Evolutionary conservation across 2,329 filamentous ascomycete species (phyloP), one percentile per base, ranked within the genome.

Genomic region (Chlorencoelia australis): DNA sequence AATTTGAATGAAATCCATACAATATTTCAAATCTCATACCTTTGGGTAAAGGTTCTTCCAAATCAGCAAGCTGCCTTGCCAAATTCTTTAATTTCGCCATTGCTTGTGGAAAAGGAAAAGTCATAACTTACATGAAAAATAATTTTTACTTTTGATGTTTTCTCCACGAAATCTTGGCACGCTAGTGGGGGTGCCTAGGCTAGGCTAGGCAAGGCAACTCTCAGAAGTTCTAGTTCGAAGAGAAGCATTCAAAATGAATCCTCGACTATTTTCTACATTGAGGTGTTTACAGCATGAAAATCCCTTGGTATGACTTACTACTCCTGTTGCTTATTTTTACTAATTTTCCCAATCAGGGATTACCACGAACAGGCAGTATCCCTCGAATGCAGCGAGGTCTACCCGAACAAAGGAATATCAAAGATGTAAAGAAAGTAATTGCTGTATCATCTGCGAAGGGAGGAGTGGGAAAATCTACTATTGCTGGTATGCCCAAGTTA

Each of bases 391-490:
- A 85, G 62, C 76, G 84, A 35, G 84, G 85, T 16, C 70, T 94
- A 8, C 89, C 91, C 0, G 74, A 86, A 50, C 79, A 82, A 52
- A 75, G 85, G 46, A 78, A 75, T 49, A 94, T 98, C 49, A 72
- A 73, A 17, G 78, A 88, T 57, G 89, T 98, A 16, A 73, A 77
- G 47, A 94, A 94, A 57, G 78, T 95, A n/a, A 75, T 98, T 41
- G 87, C 88, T n/a, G 85, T 98, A 10, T 94, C 87, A 4, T 96
- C 88, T 2, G 91, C 91, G 10, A 98, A 98, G 57, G 91, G 91
- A 2, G 91, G 91, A n/a, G 91, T 98, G 1, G 91, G 91, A 1
- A 98, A 98, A 58, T 94, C 86, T 49, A 98, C 91, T 6, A 78
- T 96, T 29, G 80, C 89, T 41, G 82, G 84, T 84, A 53, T 35